Evolutionary conservation across 139 green algal genomes (phyloP), one percentile per base, ranked within the genome.

Genomic region (Ulvella scutata): DNA sequence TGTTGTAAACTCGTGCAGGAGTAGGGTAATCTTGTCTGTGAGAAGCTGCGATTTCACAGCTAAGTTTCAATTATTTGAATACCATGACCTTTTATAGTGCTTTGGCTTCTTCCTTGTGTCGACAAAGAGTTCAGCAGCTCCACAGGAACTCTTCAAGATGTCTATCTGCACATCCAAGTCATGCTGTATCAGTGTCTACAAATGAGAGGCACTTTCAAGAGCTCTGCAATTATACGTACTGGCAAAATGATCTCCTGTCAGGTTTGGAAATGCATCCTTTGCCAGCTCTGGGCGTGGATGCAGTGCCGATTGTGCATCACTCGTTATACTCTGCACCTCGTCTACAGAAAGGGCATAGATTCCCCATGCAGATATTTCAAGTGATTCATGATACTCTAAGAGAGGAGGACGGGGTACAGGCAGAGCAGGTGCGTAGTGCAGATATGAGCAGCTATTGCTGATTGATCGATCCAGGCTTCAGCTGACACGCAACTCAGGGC

Each of bases 331-430:
- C 78, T 35, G 87, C 84, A 0, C 89, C 90, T 2, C 60, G 80
- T 59, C 77, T 96, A 31, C 44, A 80, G 1, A 37, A 77, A 7
- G 85, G 84, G 1, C 90, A 96, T 78, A 77, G 85, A 2, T 96
- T 96, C 72, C 90, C 90, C 0, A 96, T 96, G 90, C 74, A 77
- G 60, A 83, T 93, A 20, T 91, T 91, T 73, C 36, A 77, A 4
- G 21, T 37, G 9, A 90, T 91, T 37, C 72, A 89, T 20, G 67
- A 84, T 4, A 43, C 62, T 1, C 78, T 90, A 43, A 62, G 91
- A 21, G 10, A 74, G 0, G 75, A 88, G 6, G 77, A 76, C 9
- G 59, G 88, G 23, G 80, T 86, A 2, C n/a, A 62, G 0, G 61
- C 77, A 1, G 28, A 51, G 2, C 82, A 87, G 83, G 79, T 83